Percentiles rank a stretch among this genome's conserved stretches.
phyloP scores from a whole-genome alignment of 2,329 filamentous ascomycete genomes.

The Boeremia exigua region DNA sequence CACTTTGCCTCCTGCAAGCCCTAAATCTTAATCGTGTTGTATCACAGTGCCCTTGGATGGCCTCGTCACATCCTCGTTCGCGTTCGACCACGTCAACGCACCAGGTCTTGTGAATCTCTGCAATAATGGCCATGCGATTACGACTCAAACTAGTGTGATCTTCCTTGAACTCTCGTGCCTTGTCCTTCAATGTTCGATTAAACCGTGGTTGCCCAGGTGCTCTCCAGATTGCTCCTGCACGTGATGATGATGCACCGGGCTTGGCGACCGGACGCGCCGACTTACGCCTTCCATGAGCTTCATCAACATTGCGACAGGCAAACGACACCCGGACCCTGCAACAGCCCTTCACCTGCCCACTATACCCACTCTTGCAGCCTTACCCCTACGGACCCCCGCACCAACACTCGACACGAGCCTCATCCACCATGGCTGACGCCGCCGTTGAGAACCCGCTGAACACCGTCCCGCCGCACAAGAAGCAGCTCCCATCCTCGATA shows the following conservation, averaged over 20 bases:
- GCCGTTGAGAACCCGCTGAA: conserved; percentile 81
- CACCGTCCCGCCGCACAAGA: conserved; percentile 79
- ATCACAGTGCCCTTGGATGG: neutral
- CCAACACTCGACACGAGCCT: neutral
- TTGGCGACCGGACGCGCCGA: conserved; percentile 30
- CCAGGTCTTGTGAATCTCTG: neutral
- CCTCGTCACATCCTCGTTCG: neutral
- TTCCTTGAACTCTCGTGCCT: too few species aligned
- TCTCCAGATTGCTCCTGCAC: neutral
- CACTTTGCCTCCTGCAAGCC: neutral
- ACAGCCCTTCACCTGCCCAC: conserved; percentile 1
- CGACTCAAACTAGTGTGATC: neutral
- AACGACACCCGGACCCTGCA: conserved; percentile 12
- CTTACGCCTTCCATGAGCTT: conserved; percentile 33
- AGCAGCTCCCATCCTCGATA: conserved; percentile 78
- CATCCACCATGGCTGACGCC: conserved; percentile 77
- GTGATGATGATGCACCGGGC: conserved; percentile 20
- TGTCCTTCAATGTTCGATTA: neutral
- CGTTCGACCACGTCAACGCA: too few species aligned
- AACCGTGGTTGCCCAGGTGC: neutral
- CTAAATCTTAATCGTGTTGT: neutral
- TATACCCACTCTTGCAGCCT: neutral
- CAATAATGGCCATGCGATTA: neutral
- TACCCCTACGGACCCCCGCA: neutral
- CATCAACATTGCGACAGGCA: conserved; percentile 33